Base-by-base conservation (phyloP, 139 green algal species). In the Axilococcus clingmanii region DNA sequence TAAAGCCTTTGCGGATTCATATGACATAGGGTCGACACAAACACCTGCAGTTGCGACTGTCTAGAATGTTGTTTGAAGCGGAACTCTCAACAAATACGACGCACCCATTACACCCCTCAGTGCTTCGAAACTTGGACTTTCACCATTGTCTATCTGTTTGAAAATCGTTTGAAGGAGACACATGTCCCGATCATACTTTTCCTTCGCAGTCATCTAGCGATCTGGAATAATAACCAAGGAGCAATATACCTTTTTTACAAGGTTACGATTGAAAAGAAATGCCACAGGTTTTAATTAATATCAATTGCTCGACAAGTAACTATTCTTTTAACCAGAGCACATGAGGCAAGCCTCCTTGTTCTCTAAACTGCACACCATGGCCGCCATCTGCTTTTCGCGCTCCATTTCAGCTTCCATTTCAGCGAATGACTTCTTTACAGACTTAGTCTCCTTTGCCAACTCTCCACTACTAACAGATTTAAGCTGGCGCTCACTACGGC, bases 291-390 rank as follows among this genome's bases (percentile, higher is more conserved):
- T 38, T 12, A 38, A 12, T 38, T 38, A 38, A 17, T 38, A 72
- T 94, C n/a, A n/a, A n/a, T n/a, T n/a, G n/a, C n/a, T n/a, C n/a
- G n/a, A n/a, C n/a, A n/a, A n/a, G n/a, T n/a, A n/a, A n/a, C n/a
- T n/a, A n/a, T n/a, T n/a, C n/a, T n/a, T n/a, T 60, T 31, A 96
- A n/a, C 80, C 84, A 20, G 86, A 87, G 69, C 91, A 98, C 72
- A 88, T 88, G 3, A 96, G 48, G 82, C 91, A 98, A 2, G 71
- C 87, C 25, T 98, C 91, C 75, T 94, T 96, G 80, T 98, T 98
- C 57, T 95, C 83, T 5, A 98, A 57, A 3, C 68, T 57, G 55
- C 91, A 98, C 7, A 94, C 82, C 77, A 95, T 87, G 40, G 76
- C 74, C 7, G 86, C 86, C 61, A 94, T 63, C 62, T 86, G 55